Evolutionary conservation across 2,329 filamentous ascomycete species (phyloP), one percentile per base, ranked within the genome.

Genomic region (Eutypella sp.): DNA sequence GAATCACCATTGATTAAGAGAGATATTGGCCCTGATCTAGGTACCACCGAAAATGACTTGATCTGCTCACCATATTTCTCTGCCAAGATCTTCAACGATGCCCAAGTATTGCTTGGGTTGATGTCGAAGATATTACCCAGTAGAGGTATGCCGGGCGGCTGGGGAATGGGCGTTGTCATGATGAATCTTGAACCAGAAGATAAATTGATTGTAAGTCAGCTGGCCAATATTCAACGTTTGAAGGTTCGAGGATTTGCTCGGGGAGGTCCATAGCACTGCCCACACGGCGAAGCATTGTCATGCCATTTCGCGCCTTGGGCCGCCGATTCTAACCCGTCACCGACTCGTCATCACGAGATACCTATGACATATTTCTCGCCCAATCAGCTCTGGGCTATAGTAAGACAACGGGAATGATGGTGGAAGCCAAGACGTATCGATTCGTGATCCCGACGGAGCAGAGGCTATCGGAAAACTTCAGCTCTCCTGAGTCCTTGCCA

Each of bases 51-150:
- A 29, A 29, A 48, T 7, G 27, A 55, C 61, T n/a, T 42, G 48
- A 69, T 15, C 11, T 33, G 11, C 29, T 33, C 11, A 33, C 74
- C 73, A 54, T 73, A 70, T 56, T 71, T 68, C 40, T 72, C 68
- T 4, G 72, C 67, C 4, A 79, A 59, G 25, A 67, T 68, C 50
- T 71, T 70, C 15, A 78, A 63, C 19, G 74, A 76, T 40, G 63
- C 65, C 70, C 72, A 75, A 2, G 72, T 72, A 49, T 78, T 73
- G 48, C 58, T 69, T 1, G 71, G 65, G 48, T 75, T 64, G 41
- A 79, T 49, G 46, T 76, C 71, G 33, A 73, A 68, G 41, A 79
- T 56, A 50, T 79, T 79, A 7, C 76, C 76, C 22, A 79, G 52
- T 20, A 79, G 50, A 2, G 74, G 74, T 20, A 76, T 56, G 9